Evolutionary conservation across 202 grass and related monocot genomes (phyloP), one percentile per base, ranked within the genome.

Genomic region (Bolboschoenoplectus hybrid): DNA sequence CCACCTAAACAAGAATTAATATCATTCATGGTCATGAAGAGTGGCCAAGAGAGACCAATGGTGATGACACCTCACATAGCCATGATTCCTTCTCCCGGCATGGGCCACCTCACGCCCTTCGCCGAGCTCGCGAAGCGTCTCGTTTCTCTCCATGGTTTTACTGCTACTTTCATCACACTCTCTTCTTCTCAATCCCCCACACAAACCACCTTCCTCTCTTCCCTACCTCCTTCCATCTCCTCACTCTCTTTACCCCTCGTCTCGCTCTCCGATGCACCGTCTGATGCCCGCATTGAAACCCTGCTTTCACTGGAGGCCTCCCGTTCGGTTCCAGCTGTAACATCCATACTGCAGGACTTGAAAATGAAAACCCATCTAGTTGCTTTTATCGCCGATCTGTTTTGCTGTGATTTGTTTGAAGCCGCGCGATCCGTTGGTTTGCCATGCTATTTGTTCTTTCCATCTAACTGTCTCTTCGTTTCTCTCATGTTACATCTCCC

Each of bases 361-460:
- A 6, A 12, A 12, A 43, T 11, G 0, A 10, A 47, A 6, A 12
- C 53, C 3, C 7, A 39, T 0, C 85, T 90, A 0, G 88, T 83
- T 10, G 92, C 90, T 7, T 91, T 94, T 70, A 84, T 90, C 3
- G 85, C 77, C 12, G 92, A 94, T 85, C 88, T 90, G 3, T 94
- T 94, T 87, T 80, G 86, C 14, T 50, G 82, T 7, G 88, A 94
- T 87, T n/a, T 90, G 0, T 80, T 94, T 65, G 90, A 90, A 58
- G 80, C 89, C 5, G 86, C 92, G 57, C 10, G 9, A 0, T 75
- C 43, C 5, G 72, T 87, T 2, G 74, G 88, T 3, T 84, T 94
- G n/a, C 12, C n/a, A 5, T 46, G 69, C 69, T 94, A 45, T 87
- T 19, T 94, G 35, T 92, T 94, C 20, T 89, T 90, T 76, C 86